Percentiles rank a stretch among this genome's conserved stretches.
phyloP scores from a whole-genome alignment of 2,329 filamentous ascomycete species.

The Neonectria punicea region DNA sequence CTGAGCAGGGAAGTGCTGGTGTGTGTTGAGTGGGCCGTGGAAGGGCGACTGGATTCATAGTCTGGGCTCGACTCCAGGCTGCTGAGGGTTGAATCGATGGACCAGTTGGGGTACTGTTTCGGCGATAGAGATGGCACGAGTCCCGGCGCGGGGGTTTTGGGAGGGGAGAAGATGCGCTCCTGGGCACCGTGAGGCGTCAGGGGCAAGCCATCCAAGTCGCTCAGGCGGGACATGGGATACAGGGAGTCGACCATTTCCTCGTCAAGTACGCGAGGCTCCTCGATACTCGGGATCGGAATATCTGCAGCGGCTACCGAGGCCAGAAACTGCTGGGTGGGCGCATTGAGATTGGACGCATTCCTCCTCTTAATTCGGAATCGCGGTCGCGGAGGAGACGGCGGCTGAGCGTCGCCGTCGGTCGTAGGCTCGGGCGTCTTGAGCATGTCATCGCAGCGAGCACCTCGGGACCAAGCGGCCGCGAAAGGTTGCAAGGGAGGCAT shows the following conservation, averaged over 20 bases:
- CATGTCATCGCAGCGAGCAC: constrained; percentile 52
- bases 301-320: constrained; percentile 74
- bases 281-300: constrained; percentile 72
- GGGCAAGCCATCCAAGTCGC: constrained; percentile 47
- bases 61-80: constrained; percentile 69
- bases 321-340: constrained; percentile 73
- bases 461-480: constrained; percentile 57
- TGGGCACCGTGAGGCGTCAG: constrained; percentile 46
- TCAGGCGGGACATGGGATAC: constrained; percentile 49
- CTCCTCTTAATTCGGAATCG: constrained; percentile 67
- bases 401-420: constrained; percentile 48
- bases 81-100: constrained; percentile 66
- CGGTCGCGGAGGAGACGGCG: constrained; percentile 62
- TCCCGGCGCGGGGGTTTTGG: constrained; percentile 68
- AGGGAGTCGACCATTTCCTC: constrained; percentile 55
- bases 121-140: constrained; percentile 56
- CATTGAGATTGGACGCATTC: constrained; percentile 61
- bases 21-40: constrained; percentile 68
- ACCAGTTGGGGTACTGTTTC: constrained; percentile 67
- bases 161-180: constrained; percentile 61
- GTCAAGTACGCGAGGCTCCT: constrained; percentile 61
- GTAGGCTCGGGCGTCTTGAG: constrained; percentile 66
- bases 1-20: constrained; percentile 69
- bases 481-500: constrained; percentile 61
- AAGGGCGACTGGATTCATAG: constrained; percentile 68